A percentile compares a stretch with the other conserved stretches of the same genome.
Evolutionary conservation across 139 green algal species (phyloP).

Genomic region (Micromonas pusilla): DNA sequence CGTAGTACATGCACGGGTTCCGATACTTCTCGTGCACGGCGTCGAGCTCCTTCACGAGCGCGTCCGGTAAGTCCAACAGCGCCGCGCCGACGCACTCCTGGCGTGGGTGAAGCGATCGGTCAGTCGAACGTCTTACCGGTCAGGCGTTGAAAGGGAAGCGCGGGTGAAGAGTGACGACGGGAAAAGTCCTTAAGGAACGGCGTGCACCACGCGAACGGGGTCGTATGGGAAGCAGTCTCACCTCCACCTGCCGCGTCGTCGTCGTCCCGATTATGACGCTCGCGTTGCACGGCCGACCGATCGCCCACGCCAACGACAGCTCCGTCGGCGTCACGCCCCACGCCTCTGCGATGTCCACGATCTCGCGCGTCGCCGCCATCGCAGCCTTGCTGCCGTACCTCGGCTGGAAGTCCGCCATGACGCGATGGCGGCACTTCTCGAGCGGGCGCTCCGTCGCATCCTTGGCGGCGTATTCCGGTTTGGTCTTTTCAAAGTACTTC

Average conservation of each 20-base stretch:
- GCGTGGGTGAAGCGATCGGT: no score
- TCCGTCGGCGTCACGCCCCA: slow-evolving; percentile 40
- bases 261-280: slow-evolving; percentile 52
- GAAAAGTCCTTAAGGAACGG: no score
- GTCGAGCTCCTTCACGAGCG: slow-evolving; percentile 46
- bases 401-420: slow-evolving; percentile 26
- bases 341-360: background rate
- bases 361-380: slow-evolving; percentile 32
- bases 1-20: slow-evolving; percentile 39
- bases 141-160: no score
- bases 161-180: no score
- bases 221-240: no score
- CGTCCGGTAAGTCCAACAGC: slow-evolving; percentile 37
- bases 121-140: no score
- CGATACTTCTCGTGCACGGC: slow-evolving; percentile 48
- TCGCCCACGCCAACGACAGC: slow-evolving; percentile 46
- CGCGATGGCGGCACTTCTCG: slow-evolving; percentile 1
- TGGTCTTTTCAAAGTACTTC: slow-evolving; percentile 21
- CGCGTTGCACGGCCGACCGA: slow-evolving; percentile 34
- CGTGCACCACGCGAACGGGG: no score
- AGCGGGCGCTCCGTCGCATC: slow-evolving; percentile 1
- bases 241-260: slow-evolving; percentile 47
- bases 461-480: background rate
- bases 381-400: slow-evolving; percentile 48
- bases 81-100: slow-evolving; percentile 50